Evolutionary conservation across 2,329 filamentous ascomycete species (phyloP), one percentile per base, ranked within the genome.

Genomic region (Penicillium polonicum): DNA sequence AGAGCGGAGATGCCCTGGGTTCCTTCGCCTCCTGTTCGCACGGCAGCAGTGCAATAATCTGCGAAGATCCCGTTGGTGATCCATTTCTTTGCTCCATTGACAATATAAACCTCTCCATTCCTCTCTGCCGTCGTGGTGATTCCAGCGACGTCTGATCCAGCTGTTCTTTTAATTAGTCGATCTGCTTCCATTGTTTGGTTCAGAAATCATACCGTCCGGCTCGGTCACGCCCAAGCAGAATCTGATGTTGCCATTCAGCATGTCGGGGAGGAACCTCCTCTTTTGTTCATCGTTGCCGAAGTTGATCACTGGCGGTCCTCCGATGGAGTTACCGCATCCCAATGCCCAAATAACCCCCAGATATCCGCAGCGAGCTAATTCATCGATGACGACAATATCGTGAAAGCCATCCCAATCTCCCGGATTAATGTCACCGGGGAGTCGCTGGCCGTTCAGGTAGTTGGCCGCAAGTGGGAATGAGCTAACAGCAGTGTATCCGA

Each of bases 51-150:
- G 72, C 82, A 80, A 65, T 84, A 82, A 44, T 83, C 79, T 5
- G 84, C 81, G 72, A 78, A 83, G 1, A 82, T 80, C 2, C 77
- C 81, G 35, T 83, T 83, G 0, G 85, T 86, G 62, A 88, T 86
- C 83, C 83, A 86, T 69, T 86, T 85, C 76, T 88, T 87, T 48
- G 79, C 81, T 0, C 85, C 85, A 52, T 85, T 85, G 31, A 87
- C 83, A 27, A 85, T 68, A 65, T 86, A 88, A 23, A 74, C 69
- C 25, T 74, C 72, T 1, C 78, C 80, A 48, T 80, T 74, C 43
- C 72, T 71, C 25, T 72, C 61, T 0, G 85, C 85, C 0, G 80
- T 85, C 0, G 84, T 86, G 52, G 79, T 78, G 38, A 88, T 78
- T 43, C 80, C 81, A 1, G 83, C 84, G 3, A 88, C 83, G 65